A percentile compares a stretch with the other conserved stretches of the same genome.
These are phyloP conservation scores for Phytomonas francai DNA, from an alignment of 208 protist species.

Conservation along the genomic window DNA sequence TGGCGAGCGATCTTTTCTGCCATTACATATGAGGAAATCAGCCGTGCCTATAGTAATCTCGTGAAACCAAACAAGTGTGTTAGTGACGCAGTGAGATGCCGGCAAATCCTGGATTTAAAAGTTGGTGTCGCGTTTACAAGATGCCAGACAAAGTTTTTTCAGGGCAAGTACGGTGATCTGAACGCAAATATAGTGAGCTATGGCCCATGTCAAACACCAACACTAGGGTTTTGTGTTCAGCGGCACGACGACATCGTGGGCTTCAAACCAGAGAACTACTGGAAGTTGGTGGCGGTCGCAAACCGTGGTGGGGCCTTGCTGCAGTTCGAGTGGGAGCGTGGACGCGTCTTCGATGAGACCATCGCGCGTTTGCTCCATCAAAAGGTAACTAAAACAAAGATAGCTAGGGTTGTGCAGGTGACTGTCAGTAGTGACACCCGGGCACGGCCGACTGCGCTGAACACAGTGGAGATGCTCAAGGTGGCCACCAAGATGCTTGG, in stretches of 20 bases:
- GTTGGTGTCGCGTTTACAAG: slow-evolving; percentile 94
- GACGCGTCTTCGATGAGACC: slow-evolving; percentile 85
- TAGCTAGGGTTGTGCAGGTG: slow-evolving; percentile 59
- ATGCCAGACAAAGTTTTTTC: slow-evolving; percentile 89
- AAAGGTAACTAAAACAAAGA: slow-evolving; percentile 40
- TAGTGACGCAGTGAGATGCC: slow-evolving; percentile 90
- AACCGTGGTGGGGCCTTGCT: slow-evolving; percentile 54
- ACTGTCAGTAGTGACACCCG: slow-evolving; percentile 47
- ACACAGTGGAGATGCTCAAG: slow-evolving; percentile 95
- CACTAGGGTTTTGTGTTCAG: slow-evolving; percentile 91
- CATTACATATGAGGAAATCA: slow-evolving; percentile 84
- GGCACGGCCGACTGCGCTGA: slow-evolving; percentile 81
- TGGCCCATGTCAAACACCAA: slow-evolving; percentile 96
- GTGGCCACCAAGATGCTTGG: slow-evolving; percentile 72
- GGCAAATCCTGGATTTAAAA: slow-evolving; percentile 95
- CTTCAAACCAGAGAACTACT: slow-evolving; percentile 91
- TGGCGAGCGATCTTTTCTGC: slow-evolving; percentile 90
- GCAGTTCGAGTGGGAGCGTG: slow-evolving; percentile 86
- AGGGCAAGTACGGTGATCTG: slow-evolving; percentile 86
- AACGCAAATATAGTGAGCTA: slow-evolving; percentile 90
- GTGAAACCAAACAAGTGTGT: slow-evolving; percentile 87
- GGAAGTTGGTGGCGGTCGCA: slow-evolving; percentile 61
- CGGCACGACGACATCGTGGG: slow-evolving; percentile 88
- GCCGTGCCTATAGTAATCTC: slow-evolving; percentile 72
- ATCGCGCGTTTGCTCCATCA: slow-evolving; percentile 67